A percentile compares a stretch with the other conserved stretches of the same genome.
These are phyloP conservation scores for Guadua angustifolia DNA, from an alignment of 176 grass and related monocot genomes.

Conservation along the genomic window DNA sequence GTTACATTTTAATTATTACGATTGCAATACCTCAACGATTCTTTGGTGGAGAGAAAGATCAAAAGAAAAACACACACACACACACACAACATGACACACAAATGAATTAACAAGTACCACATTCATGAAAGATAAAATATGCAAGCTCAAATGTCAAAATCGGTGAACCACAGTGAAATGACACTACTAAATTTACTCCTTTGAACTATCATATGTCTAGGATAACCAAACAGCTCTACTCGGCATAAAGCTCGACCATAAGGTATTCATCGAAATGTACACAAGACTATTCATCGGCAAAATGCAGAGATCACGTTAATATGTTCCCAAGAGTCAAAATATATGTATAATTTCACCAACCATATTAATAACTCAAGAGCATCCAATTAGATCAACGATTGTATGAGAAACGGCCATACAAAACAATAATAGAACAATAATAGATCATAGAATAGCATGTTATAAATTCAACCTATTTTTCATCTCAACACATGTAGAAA, in stretches of 20 bases:
- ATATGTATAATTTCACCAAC: background rate
- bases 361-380: background rate
- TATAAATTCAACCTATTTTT: too few species aligned
- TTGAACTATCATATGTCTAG: background rate
- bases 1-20: background rate
- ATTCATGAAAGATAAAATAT: background rate
- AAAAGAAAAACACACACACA: too few species aligned
- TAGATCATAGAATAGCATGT: too few species aligned
- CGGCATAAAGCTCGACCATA: constrained; percentile 2
- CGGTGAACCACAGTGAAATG: background rate
- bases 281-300: constrained; percentile 17
- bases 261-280: background rate
- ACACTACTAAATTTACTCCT: constrained; percentile 9
- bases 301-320: constrained; percentile 24
- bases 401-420: too few species aligned
- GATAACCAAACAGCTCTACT: background rate
- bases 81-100: background rate
- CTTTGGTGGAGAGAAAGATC: too few species aligned
- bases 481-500: too few species aligned
- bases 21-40: background rate
- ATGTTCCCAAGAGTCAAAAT: background rate
- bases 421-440: too few species aligned
- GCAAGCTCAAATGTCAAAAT: background rate
- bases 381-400: background rate
- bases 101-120: background rate